Conservation (phyloP, 768 basidiomycete genomes). For the Lentinula sp. region DNA sequence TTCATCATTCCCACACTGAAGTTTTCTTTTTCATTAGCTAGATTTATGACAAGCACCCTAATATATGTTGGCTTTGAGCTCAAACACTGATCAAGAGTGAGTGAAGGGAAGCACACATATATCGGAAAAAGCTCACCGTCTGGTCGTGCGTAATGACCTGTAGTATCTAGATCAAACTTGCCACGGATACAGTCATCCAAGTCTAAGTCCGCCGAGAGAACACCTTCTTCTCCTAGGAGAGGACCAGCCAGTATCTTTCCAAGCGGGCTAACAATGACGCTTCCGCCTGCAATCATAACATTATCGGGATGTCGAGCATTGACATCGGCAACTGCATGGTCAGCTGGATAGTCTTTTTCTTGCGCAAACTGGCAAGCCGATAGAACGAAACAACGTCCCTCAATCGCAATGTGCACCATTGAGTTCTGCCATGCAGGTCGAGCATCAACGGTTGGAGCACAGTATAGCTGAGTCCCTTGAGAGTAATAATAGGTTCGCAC, state of each 20-base stretch:
- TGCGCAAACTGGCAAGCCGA: constrained; percentile 55
- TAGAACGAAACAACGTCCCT: constrained; percentile 66
- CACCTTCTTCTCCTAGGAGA: constrained; percentile 41
- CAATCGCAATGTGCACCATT: constrained; percentile 59
- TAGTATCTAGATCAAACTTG: constrained; percentile 58
- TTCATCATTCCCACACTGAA: too few relatives aligned
- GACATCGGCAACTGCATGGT: constrained; percentile 35
- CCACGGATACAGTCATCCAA: constrained; percentile 49
- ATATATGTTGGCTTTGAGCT: constrained; percentile 10
- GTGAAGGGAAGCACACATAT: neutral
- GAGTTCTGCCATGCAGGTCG: constrained; percentile 49
- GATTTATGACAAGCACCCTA: neutral
- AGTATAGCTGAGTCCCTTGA: constrained; percentile 53
- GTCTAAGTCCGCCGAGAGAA: constrained; percentile 53
- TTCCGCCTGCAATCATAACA: constrained; percentile 57
- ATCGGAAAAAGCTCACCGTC: constrained; percentile 35
- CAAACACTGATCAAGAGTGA: constrained; percentile 18
- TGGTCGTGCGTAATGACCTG: constrained; percentile 56
- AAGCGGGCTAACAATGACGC: constrained; percentile 52
- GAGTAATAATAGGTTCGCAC: constrained; percentile 58
- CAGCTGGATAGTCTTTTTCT: constrained; percentile 45
- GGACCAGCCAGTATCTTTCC: constrained; percentile 59
- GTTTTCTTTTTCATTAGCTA: neutral
- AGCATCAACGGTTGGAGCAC: constrained; percentile 61
- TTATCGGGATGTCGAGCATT: constrained; percentile 34